Evolutionary conservation across 306 rosid genomes (phyloP), one percentile per base, ranked within the genome.

Genomic region (Cucurbita ficifolia): DNA sequence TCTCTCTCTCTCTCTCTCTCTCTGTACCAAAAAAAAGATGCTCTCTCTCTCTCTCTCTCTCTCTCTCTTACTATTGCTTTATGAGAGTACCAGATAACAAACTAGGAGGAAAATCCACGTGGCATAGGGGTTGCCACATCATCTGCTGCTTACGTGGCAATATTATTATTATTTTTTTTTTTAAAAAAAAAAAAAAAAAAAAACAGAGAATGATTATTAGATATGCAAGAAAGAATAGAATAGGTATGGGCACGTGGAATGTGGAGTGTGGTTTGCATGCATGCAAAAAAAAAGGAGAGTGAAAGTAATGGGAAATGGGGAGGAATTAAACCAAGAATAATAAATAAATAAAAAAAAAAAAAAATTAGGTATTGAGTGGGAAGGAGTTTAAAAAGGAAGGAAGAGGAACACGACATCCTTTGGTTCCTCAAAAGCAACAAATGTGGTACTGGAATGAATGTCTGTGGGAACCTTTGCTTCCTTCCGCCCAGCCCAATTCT

Each of bases 1-100:
- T 90, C 87, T 90, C 84, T 39, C 90, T 84, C 59, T n/a, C 29
- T 54, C 13, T 53, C 93, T 90, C 86, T 90, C 85, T 19, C 96
- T 84, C 49, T 36, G 5, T 62, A 16, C 49, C 50, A 63, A 94
- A 90, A 90, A 87, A 90, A 95, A 90, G 85, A 86, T 90, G 75
- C 96, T 84, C 50, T n/a, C 70, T 39, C 18, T 8, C 13, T 39
- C 18, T 8, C 13, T 45, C 29, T 38, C 49, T 60, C 29, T 63
- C 70, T 72, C 77, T 55, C 59, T 42, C 78, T 72, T 7, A 9
- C 74, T 69, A 3, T 75, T 78, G 76, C 81, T 85, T 86, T 82
- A 86, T 84, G 77, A 82, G 73, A 80, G 79, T 76, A 81, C 79
- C 83, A 84, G 71, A 75, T 17, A 18, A 21, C 42, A 59, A 6